A percentile compares a stretch with the other conserved stretches of the same genome.
These are phyloP conservation scores for Mycena latifolia DNA, from an alignment of 768 basidiomycete species.

Conservation along the genomic window DNA sequence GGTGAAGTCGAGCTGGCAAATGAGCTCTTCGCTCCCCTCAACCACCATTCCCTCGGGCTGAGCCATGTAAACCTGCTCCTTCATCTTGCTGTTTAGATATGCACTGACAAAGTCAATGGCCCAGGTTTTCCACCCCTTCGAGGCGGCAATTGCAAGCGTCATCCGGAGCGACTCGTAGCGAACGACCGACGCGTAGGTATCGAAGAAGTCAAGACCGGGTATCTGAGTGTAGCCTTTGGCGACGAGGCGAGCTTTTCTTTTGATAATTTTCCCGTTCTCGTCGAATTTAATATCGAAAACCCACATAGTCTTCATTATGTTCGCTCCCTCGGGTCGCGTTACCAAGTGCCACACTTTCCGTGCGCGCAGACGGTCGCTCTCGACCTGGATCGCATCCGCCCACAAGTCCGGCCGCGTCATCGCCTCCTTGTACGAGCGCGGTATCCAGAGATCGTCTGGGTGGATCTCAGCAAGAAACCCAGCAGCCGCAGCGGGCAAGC, in stretches of 20 bases:
- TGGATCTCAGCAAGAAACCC: not conserved
- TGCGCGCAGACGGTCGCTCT: not conserved
- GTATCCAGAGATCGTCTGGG: constrained; percentile 10
- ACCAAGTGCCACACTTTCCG: constrained; percentile 38
- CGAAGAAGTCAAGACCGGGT: constrained; percentile 45
- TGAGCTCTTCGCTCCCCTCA: not conserved
- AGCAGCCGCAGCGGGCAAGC: not conserved
- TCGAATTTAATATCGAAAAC: constrained; percentile 46
- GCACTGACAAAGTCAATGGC: constrained; percentile 5
- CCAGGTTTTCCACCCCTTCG: constrained; percentile 5
- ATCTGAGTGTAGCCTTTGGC: constrained; percentile 53
- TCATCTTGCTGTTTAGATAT: constrained; percentile 12
- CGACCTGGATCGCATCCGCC: not conserved
- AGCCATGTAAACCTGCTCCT: constrained; percentile 10
- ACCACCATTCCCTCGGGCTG: constrained; percentile 14
- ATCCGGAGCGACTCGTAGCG: constrained; percentile 8
- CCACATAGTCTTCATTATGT: constrained; percentile 29
- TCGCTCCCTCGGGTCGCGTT: not conserved
- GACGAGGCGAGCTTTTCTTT: constrained; percentile 54
- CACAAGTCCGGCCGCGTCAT: constrained; percentile 8
- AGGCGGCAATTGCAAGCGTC: not conserved
- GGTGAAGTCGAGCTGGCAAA: constrained; percentile 1
- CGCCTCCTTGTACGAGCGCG: constrained; percentile 7
- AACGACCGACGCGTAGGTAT: constrained; percentile 28
- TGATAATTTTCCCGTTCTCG: constrained; percentile 39